phyloP scores from a whole-genome alignment of 1,139 yeast genomes.

The Yarrowia galli region DNA sequence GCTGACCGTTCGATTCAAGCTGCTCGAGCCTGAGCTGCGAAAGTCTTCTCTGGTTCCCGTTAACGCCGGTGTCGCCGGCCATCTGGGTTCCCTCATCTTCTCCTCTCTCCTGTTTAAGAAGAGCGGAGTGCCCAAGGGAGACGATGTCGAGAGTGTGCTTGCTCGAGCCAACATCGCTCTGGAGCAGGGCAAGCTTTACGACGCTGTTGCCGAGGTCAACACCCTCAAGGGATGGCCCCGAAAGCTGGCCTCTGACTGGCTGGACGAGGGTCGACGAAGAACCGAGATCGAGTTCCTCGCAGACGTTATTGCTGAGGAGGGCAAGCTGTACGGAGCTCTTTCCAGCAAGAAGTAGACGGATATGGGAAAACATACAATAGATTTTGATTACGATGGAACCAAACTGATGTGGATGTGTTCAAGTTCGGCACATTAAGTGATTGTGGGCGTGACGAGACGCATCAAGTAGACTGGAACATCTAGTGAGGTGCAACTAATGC shows the following conservation, averaged over 20 bases:
- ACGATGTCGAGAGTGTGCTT: conserved; percentile 86
- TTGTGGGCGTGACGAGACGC: too few relatives aligned
- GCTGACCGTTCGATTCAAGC: conserved; percentile 71
- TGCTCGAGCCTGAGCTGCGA: conserved; percentile 84
- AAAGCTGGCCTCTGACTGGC: conserved; percentile 90
- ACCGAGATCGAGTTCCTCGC: conserved; percentile 85
- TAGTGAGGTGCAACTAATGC: too few relatives aligned
- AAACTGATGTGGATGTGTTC: too few relatives aligned
- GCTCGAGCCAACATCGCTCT: conserved; percentile 84
- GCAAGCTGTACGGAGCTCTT: conserved; percentile 43
- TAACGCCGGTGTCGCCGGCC: conserved; percentile 94
- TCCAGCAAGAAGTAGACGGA: conserved; percentile 36
- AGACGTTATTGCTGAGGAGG: conserved; percentile 67
- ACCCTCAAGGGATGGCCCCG: conserved; percentile 93
- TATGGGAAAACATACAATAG: conserved; percentile 25
- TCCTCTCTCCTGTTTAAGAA: conserved; percentile 75
- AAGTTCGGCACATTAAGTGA: too few relatives aligned
- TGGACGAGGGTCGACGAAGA: conserved; percentile 84
- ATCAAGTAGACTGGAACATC: too few relatives aligned
- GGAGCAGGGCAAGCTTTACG: conserved; percentile 77
- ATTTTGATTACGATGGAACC: conserved; percentile 7
- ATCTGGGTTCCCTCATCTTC: conserved; percentile 77
- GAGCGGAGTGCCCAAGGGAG: conserved; percentile 72
- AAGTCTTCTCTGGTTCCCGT: conserved; percentile 90
- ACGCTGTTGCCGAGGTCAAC: conserved; percentile 92